Evolutionary conservation across 1,284 basidiomycete genomes (phyloP), one percentile per base, ranked within the genome.

Genomic region (Pholiota adiposa): DNA sequence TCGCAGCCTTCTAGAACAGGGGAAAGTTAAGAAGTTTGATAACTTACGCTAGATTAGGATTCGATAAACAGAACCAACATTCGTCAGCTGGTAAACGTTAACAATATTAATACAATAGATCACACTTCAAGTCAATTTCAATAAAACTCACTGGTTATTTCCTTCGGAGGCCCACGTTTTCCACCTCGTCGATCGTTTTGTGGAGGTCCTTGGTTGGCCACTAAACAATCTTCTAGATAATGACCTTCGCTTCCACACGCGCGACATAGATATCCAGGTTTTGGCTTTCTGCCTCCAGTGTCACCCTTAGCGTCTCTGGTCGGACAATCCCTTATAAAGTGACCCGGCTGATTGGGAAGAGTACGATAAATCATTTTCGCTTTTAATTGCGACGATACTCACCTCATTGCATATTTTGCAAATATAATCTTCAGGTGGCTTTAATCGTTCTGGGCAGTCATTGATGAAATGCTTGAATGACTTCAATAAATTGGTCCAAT

Each of bases 21-120:
- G n/a, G n/a, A n/a, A n/a, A n/a, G n/a, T n/a, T n/a, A n/a, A n/a
- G n/a, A n/a, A n/a, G n/a, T n/a, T n/a, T n/a, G n/a, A n/a, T n/a
- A n/a, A 75, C 88, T 63, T 71, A 92, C 90, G 91, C 88, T 31
- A 96, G 81, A 67, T 87, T 90, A 1, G 96, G 96, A 71, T 97
- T 97, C 51, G 93, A 96, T 56, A 98, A 72, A 73, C 96, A 98
- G 79, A 97, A 97, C 95, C 96, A 97, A 74, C 96, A 96, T 76
- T 94, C 90, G 61, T 90, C 89, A 63, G 93, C 92, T 93, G 66
- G n/a, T 21, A 44, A 5, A 3, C 23, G 18, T 12, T 34, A 52
- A 54, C 36, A 61, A 52, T 58, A 29, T 54, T 59, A 63, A 43
- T 48, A n/a, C n/a, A n/a, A n/a, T 19, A 19, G 18, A 14, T 0